Evolutionary conservation across 495 filamentous ascomycete genomes (phyloP), one percentile per base, ranked within the genome.

Genomic region (Podospora pseudopauciseta): DNA sequence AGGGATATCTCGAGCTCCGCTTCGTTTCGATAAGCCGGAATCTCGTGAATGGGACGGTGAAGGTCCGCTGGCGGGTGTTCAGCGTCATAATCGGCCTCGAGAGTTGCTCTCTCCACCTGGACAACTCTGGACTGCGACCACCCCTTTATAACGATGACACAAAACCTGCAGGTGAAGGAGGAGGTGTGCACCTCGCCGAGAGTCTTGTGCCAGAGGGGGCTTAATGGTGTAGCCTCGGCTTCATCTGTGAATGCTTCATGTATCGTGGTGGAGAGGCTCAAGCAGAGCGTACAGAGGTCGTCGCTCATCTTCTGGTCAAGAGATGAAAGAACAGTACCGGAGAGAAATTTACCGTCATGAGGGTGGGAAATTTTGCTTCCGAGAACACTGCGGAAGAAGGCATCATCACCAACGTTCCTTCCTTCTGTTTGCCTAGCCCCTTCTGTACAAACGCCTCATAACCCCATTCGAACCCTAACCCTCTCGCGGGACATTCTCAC

Each of bases 121-220:
- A 55, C 26, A 5, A 58, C 30, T 34, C 73, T 68, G 57, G 64
- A 67, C n/a, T 62, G 18, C n/a, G 57, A 19, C 73, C 73, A 75
- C 0, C 71, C 73, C 18, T 65, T 64, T 49, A 66, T 57, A 60
- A 75, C 23, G 2, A 67, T 5, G 3, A 56, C n/a, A 27, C 71
- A 75, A 11, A 75, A 65, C 1, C 30, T 26, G 58, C 71, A 75
- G 1, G 68, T 62, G 2, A 60, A 4, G 5, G 73, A 63, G 5
- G 71, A 73, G 23, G 18, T 18, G n/a, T 66, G 54, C 27, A 75
- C 69, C 39, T 60, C 69, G 28, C 55, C 54, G 19, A 71, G 44
- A 7, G 63, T 63, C 5, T 26, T 19, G 32, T 72, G 59, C 68
- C 71, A 65, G 54, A 39, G 54, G n/a, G 64, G 60, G 23, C n/a